phyloP scores from a whole-genome alignment of 139 green algal species.

The Volvox reticuliferus region DNA sequence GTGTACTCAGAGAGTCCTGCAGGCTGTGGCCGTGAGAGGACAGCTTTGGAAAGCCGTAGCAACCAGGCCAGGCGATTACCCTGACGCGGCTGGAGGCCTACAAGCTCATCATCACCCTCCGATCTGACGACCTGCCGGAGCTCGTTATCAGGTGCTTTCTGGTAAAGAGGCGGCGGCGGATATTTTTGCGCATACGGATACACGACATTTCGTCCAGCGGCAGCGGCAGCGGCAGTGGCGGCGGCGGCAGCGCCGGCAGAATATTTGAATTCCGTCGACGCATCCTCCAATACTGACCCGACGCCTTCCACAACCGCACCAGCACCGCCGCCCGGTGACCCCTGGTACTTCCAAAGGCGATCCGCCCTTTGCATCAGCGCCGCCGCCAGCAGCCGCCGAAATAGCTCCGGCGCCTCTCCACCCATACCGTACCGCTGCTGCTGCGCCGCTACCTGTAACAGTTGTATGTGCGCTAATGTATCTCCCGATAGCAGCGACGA shows the following conservation, averaged over 20 bases:
- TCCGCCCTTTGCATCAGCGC: not conserved
- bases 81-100: no score
- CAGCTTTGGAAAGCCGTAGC: not conserved
- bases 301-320: no score
- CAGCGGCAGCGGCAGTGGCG: not conserved
- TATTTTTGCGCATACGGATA: not conserved
- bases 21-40: not conserved
- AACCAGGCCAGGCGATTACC: slow-evolving; percentile 15
- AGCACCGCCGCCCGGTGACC: not conserved
- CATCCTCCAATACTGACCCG: no score
- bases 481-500: not conserved
- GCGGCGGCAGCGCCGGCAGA: no score
- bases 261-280: no score
- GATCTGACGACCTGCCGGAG: not conserved
- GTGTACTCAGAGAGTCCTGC: not conserved
- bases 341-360: not conserved
- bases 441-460: slow-evolving; percentile 3
- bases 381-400: not conserved
- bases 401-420: not conserved
- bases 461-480: not conserved
- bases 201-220: not conserved
- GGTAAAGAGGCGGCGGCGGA: not conserved
- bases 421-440: not conserved
- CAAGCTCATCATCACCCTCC: not conserved
- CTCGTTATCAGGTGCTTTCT: not conserved